A percentile compares a stretch with the other conserved stretches of the same genome.
Conservation (phyloP, 345 rosid genomes). For the Syzygium aromaticum region DNA sequence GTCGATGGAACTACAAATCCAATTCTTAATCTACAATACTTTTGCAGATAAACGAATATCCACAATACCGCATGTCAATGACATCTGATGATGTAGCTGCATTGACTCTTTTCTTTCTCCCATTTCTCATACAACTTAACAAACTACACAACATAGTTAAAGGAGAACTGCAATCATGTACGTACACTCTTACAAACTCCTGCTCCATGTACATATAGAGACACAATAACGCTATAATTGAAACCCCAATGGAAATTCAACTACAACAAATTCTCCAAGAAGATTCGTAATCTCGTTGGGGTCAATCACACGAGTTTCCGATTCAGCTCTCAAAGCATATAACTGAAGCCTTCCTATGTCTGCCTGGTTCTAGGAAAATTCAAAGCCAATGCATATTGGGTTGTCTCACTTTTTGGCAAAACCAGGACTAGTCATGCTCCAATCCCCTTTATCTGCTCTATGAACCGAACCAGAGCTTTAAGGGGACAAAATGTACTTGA, state of each 20-base stretch:
- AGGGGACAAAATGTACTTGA: neutral
- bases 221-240: neutral
- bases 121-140: neutral
- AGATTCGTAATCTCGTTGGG: neutral
- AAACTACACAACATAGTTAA: neutral
- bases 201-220: neutral
- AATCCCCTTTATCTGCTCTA: neutral
- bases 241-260: neutral
- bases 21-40: neutral
- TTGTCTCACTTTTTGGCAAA: neutral
- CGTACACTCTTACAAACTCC: neutral
- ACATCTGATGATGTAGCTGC: neutral
- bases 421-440: neutral
- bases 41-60: neutral
- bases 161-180: neutral
- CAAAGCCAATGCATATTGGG: neutral
- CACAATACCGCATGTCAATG: neutral
- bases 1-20: neutral
- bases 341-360: neutral
- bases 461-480: neutral
- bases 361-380: neutral
- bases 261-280: neutral
- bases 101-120: neutral
- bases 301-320: neutral
- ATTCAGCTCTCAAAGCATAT: neutral